A percentile compares a stretch with the other conserved stretches of the same genome.
phyloP scores from a whole-genome alignment of 345 rosid species.

The Draba incana region DNA sequence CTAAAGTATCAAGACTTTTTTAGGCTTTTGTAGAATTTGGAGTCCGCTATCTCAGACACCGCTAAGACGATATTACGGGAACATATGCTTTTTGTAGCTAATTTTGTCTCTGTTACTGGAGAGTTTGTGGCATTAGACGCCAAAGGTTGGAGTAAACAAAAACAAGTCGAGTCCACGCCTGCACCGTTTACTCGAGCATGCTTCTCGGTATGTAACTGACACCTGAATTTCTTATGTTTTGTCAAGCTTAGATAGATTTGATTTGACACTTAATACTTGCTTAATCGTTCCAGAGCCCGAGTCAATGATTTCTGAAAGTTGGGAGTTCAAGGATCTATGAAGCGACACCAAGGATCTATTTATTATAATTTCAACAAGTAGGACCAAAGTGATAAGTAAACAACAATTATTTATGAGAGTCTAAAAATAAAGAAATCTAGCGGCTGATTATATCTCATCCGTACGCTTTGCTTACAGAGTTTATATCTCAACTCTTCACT shows the following conservation, averaged over 20 bases:
- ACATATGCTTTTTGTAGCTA: constrained; percentile 72
- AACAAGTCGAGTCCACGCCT: constrained; percentile 57
- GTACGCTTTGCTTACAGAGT: too few relatives aligned
- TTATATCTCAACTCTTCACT: too few relatives aligned
- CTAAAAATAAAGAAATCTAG: too few relatives aligned
- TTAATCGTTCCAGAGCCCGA: constrained; percentile 67
- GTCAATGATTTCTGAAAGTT: constrained; percentile 75
- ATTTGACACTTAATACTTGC: constrained; percentile 4
- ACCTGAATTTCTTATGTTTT: too few relatives aligned
- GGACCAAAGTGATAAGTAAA: too few relatives aligned
- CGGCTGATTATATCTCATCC: too few relatives aligned
- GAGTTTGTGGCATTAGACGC: constrained; percentile 86
- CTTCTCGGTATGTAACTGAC: constrained; percentile 69
- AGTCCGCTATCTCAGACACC: constrained; percentile 75
- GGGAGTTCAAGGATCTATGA: constrained; percentile 81
- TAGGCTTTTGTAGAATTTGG: constrained; percentile 62
- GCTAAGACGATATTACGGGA: constrained; percentile 72
- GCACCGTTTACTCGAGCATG: constrained; percentile 90
- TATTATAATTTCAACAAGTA: too few relatives aligned
- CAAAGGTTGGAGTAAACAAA: constrained; percentile 69
- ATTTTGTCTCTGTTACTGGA: constrained; percentile 72
- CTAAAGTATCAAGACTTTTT: too few relatives aligned
- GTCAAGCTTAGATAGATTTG: not conserved
- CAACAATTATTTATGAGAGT: too few relatives aligned
- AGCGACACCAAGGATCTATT: too few relatives aligned